phyloP scores from a whole-genome alignment of 768 basidiomycete species.

The Hygrophorus pudorinus region DNA sequence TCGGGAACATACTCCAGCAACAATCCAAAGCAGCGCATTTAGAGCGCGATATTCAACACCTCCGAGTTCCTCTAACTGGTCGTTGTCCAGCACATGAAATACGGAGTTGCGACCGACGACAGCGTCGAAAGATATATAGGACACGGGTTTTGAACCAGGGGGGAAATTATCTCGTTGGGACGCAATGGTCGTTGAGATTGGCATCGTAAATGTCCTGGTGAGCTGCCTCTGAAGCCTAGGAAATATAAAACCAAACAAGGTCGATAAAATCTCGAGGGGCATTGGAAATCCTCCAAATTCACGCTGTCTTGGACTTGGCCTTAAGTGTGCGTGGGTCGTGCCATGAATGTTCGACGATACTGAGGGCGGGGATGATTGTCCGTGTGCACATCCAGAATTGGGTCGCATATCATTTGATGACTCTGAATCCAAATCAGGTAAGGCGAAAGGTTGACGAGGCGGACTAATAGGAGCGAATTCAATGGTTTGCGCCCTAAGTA shows the following conservation, averaged over 20 bases:
- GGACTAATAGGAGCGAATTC: no score
- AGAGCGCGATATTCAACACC: conserved; percentile 90
- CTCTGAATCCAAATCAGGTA: no score
- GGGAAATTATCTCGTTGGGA: conserved; percentile 24
- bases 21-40: conserved; percentile 72
- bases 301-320: conserved; percentile 9
- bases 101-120: conserved; percentile 75
- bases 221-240: conserved; percentile 52
- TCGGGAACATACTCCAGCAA: conserved; percentile 48
- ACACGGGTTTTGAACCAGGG: conserved; percentile 42
- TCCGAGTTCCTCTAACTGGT: conserved; percentile 85
- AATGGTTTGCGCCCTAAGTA: no score
- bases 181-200: conserved; percentile 51
- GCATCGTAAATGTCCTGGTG: conserved; percentile 66
- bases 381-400: no score
- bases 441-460: no score
- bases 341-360: no score
- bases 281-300: conserved; percentile 71
- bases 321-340: no score
- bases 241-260: conserved; percentile 45
- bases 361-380: conserved; percentile 9
- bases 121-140: conserved; percentile 83
- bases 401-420: no score
- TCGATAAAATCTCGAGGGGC: conserved; percentile 45
- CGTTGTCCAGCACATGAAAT: conserved; percentile 59